Conservation (phyloP, 345 rosid species). For the Salix suchowensis region DNA sequence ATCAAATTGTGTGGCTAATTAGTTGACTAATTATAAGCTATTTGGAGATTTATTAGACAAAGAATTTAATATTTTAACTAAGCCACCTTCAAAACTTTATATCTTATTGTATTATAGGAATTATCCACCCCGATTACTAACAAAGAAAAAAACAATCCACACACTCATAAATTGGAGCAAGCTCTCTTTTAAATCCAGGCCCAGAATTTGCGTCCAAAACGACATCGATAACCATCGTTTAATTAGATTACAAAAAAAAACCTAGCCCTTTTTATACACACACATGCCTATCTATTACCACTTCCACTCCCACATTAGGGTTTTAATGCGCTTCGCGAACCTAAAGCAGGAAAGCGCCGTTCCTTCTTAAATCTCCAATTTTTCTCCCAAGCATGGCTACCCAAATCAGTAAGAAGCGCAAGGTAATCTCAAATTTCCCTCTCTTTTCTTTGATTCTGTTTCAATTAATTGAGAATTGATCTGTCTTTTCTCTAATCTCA, state of each 20-base stretch:
- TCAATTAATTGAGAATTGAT: neutral
- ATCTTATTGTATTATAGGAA: no score
- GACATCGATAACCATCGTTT: neutral
- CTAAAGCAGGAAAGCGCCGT: neutral
- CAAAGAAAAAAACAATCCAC: no score
- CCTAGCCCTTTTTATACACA: neutral
- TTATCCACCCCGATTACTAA: no score
- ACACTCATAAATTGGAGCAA: no score
- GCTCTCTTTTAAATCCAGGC: neutral
- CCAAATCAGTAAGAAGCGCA: slow-evolving; percentile 29
- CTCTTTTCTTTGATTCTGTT: neutral
- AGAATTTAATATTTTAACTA: no score
- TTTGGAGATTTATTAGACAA: no score
- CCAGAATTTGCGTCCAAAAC: neutral
- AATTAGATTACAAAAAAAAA: neutral
- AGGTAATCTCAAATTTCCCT: slow-evolving; percentile 2
- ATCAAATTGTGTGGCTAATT: no score
- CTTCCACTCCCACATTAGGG: neutral
- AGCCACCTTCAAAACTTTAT: no score
- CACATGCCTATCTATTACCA: neutral
- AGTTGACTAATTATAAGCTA: no score
- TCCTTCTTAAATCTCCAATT: neutral
- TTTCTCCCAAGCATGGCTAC: slow-evolving; percentile 15
- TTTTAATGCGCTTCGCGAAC: neutral
- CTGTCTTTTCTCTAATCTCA: neutral